phyloP scores from a whole-genome alignment of 768 basidiomycete genomes.

The Antrodiella citrinella region DNA sequence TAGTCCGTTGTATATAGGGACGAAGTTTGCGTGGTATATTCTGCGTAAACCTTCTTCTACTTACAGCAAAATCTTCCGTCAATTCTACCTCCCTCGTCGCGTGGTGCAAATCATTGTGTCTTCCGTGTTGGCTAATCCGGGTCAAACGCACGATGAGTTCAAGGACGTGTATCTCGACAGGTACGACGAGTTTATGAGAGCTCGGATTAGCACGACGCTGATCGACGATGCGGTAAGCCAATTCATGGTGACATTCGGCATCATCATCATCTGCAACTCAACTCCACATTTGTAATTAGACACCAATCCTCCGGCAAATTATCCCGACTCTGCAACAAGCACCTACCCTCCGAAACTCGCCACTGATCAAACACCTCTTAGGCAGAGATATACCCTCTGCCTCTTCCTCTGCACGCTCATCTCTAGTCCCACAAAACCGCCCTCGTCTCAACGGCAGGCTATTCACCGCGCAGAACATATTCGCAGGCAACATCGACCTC shows the following conservation, averaged over 20 bases:
- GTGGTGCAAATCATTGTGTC: conserved; percentile 43
- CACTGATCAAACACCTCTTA: not conserved
- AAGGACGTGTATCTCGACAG: conserved; percentile 20
- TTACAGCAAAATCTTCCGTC: conserved; percentile 36
- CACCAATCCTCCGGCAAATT: too few relatives aligned
- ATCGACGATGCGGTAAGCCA: not conserved
- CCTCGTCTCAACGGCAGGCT: not conserved
- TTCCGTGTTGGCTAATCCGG: conserved; percentile 24
- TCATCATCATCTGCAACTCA: too few relatives aligned
- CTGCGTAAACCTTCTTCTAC: conserved; percentile 36
- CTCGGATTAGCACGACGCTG: not conserved
- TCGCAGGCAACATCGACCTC: conserved; percentile 41
- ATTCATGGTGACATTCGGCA: too few relatives aligned
- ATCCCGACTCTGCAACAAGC: not conserved
- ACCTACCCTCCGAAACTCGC: not conserved
- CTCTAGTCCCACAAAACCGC: not conserved
- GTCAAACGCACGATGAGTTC: conserved; percentile 28
- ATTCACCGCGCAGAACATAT: not conserved
- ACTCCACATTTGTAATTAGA: too few relatives aligned
- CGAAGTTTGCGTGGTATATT: conserved; percentile 55
- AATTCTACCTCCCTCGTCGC: conserved; percentile 44
- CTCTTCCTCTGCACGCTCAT: too few relatives aligned
- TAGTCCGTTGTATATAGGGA: conserved; percentile 63
- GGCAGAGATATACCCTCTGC: not conserved
- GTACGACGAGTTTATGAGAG: conserved; percentile 4